Conservation (phyloP, 2,329 filamentous ascomycete genomes). For the Dactylellina sp. region DNA sequence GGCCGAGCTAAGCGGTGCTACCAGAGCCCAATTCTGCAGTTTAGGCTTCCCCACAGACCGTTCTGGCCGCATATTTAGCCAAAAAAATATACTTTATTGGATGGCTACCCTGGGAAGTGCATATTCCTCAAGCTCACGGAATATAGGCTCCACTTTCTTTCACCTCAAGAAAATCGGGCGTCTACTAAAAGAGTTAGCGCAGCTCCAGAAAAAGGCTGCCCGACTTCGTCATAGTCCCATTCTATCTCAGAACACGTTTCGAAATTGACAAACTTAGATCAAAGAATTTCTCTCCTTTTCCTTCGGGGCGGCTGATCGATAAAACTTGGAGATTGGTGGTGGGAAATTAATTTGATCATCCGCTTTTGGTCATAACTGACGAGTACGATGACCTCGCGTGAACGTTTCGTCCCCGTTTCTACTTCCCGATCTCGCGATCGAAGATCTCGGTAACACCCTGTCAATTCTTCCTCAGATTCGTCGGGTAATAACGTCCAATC, state of each 20-base stretch:
- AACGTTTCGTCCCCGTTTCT: conserved; percentile 53
- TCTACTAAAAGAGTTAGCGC: conserved; percentile 31
- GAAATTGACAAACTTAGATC: conserved; percentile 53
- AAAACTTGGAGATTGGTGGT: conserved; percentile 23
- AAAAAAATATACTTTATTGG: conserved; percentile 42
- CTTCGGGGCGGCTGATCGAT: conserved; percentile 44
- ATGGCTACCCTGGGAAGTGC: conserved; percentile 30
- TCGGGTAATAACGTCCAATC: conserved; percentile 29
- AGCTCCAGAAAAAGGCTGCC: conserved; percentile 30
- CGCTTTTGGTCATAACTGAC: conserved; percentile 40
- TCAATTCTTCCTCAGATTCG: conserved; percentile 45
- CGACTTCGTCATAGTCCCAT: conserved; percentile 46
- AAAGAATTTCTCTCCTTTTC: conserved; percentile 48
- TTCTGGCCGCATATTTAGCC: conserved; percentile 53
- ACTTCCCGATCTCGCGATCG: conserved; percentile 56
- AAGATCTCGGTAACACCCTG: conserved; percentile 53
- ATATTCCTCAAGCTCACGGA: conserved; percentile 53
- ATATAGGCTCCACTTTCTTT: conserved; percentile 50
- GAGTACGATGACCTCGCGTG: conserved; percentile 45
- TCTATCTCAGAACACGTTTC: conserved; percentile 37
- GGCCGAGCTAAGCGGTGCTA: conserved; percentile 39
- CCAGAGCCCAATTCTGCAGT: conserved; percentile 40
- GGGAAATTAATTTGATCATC: conserved; percentile 39
- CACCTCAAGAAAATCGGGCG: conserved; percentile 35
- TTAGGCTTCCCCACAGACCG: conserved; percentile 53